phyloP scores from a whole-genome alignment of 2,329 filamentous ascomycete genomes.

The Diplodia seriata region DNA sequence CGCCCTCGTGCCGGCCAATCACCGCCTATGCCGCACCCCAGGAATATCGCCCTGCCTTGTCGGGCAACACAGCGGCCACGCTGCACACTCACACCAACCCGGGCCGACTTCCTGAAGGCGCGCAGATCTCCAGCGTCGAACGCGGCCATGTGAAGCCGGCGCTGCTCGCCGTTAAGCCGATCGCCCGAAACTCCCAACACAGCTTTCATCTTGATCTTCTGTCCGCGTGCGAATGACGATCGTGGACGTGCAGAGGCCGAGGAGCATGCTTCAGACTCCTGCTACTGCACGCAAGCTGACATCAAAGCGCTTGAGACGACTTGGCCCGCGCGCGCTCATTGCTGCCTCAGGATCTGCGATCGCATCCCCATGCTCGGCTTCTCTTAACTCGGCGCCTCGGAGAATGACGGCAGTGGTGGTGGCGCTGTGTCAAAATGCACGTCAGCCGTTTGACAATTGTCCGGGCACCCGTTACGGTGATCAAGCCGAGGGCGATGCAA shows the following conservation, averaged over 20 bases:
- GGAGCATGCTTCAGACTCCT: constrained; percentile 14
- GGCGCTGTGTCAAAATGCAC: constrained; percentile 7
- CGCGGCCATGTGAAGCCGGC: constrained; percentile 20
- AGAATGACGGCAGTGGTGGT: not conserved
- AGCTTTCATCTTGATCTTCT: constrained; percentile 16
- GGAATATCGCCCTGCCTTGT: constrained; percentile 29
- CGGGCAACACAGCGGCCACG: constrained; percentile 14
- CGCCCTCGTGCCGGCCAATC: not conserved
- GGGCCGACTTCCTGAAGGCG: constrained; percentile 28
- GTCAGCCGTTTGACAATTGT: constrained; percentile 9
- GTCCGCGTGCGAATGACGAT: not conserved
- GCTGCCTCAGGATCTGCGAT: constrained; percentile 17
- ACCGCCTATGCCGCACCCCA: not conserved
- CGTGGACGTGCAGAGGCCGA: constrained; percentile 10
- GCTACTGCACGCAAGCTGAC: constrained; percentile 28
- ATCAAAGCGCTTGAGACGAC: constrained; percentile 4
- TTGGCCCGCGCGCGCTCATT: constrained; percentile 20
- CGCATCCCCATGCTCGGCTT: constrained; percentile 12
- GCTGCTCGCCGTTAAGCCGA: constrained; percentile 19
- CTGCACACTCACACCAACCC: constrained; percentile 12
- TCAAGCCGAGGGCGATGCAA: not conserved
- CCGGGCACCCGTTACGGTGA: not conserved
- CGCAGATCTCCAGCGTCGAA: constrained; percentile 22
- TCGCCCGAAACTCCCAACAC: constrained; percentile 21
- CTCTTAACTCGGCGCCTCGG: constrained; percentile 11